phyloP scores from a whole-genome alignment of 176 grass and related monocot genomes.

The Hordeum marinum region DNA sequence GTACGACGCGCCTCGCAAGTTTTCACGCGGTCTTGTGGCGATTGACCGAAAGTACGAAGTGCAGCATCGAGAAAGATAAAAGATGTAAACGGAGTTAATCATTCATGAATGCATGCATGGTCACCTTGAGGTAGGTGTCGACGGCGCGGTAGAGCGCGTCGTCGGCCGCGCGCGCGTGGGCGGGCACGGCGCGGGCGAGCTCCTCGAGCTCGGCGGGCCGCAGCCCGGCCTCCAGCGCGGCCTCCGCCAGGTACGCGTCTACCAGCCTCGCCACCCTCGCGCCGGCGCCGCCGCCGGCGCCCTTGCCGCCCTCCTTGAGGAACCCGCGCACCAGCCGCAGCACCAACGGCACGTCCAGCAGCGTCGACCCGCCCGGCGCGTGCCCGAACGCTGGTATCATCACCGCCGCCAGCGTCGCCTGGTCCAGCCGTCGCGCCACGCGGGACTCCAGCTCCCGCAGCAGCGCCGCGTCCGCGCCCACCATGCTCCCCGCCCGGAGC shows the following conservation, averaged over 20 bases:
- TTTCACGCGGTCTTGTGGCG: constrained; percentile 14
- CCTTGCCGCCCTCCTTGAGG: constrained; percentile 30
- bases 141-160: constrained; percentile 90
- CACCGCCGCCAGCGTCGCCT: constrained; percentile 70
- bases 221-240: constrained; percentile 68
- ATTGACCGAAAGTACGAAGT: constrained; percentile 2
- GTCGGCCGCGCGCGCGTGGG: constrained; percentile 68
- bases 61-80: background rate
- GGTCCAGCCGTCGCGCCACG: constrained; percentile 64
- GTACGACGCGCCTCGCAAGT: constrained; percentile 13
- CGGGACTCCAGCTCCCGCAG: constrained; percentile 73
- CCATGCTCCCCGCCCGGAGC: constrained; percentile 76
- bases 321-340: constrained; percentile 72
- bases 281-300: constrained; percentile 35
- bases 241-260: constrained; percentile 85
- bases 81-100: background rate
- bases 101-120: background rate
- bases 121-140: constrained; percentile 96
- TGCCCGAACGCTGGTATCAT: constrained; percentile 90
- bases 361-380: constrained; percentile 39
- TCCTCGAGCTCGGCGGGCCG: constrained; percentile 69
- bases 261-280: constrained; percentile 74
- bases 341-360: constrained; percentile 83
- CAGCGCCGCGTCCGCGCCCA: constrained; percentile 58
- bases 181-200: constrained; percentile 64